phyloP scores from a whole-genome alignment of 306 rosid species.

The Pyrus pyrifolia region DNA sequence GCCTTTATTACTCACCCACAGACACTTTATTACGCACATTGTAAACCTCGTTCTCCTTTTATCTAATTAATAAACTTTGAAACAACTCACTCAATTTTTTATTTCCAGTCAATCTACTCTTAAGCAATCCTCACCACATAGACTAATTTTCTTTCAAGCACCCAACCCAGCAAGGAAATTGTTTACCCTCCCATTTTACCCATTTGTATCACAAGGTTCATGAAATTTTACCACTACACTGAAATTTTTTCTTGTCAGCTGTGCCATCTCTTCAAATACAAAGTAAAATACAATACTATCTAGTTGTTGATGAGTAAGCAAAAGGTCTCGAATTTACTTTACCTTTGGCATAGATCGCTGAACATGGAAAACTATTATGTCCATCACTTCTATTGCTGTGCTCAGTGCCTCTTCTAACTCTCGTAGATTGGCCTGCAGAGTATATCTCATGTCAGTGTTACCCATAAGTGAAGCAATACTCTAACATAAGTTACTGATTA shows the following conservation, averaged over 20 bases:
- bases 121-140: background rate
- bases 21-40: too few relatives aligned
- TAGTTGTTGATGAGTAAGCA: background rate
- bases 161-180: background rate
- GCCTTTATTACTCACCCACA: background rate
- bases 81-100: background rate
- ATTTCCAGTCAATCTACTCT: background rate
- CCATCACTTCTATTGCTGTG: slow-evolving; percentile 56
- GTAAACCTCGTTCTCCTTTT: too few relatives aligned
- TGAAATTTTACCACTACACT: background rate
- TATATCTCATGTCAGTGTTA: slow-evolving; percentile 3
- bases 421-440: slow-evolving; percentile 50
- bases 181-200: background rate
- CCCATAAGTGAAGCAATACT: background rate
- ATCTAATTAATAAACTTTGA: too few relatives aligned
- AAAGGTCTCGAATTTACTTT: background rate
- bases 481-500: slow-evolving; percentile 4
- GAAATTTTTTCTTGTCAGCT: background rate
- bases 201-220: too few relatives aligned
- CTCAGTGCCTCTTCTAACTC: slow-evolving; percentile 60
- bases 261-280: background rate
- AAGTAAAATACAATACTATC: background rate
- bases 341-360: slow-evolving; percentile 61
- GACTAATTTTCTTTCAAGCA: too few relatives aligned
- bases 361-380: slow-evolving; percentile 39